Conservation (phyloP, 345 rosid genomes). For the Barbarea vulgaris region DNA sequence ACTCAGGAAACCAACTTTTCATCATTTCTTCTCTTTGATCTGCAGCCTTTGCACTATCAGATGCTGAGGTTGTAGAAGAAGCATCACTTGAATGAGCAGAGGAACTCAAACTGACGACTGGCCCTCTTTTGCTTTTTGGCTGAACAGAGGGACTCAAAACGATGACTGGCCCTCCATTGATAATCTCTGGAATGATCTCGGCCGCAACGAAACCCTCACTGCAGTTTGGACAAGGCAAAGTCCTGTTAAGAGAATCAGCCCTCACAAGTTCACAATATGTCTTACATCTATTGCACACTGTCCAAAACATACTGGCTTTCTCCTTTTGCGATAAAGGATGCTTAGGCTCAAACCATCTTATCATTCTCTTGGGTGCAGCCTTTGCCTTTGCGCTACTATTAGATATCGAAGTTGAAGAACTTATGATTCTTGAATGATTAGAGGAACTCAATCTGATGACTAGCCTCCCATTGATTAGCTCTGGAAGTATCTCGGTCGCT, state of each 20-base stretch:
- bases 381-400: no score
- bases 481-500: slow-evolving; percentile 54
- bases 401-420: no score
- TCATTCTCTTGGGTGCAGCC: no score
- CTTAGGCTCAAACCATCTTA: neutral
- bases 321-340: slow-evolving; percentile 22
- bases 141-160: neutral
- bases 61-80: slow-evolving; percentile 5
- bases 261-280: slow-evolving; percentile 60
- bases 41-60: slow-evolving; percentile 27
- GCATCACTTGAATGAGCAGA: neutral
- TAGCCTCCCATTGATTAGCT: slow-evolving; percentile 22
- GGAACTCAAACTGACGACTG: neutral
- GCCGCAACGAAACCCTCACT: slow-evolving; percentile 57
- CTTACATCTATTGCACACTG: slow-evolving; percentile 66
- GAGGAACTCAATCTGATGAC: neutral
- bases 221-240: slow-evolving; percentile 69
- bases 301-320: slow-evolving; percentile 65
- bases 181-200: slow-evolving; percentile 32
- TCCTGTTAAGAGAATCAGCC: slow-evolving; percentile 54
- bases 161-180: neutral
- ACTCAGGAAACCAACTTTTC: slow-evolving; percentile 37
- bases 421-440: slow-evolving; percentile 24
- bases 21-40: slow-evolving; percentile 23
- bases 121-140: neutral